These are phyloP conservation scores for Phytophthora melonis DNA, from an alignment of 352 stramenopile genomes.

Conservation along the genomic window DNA sequence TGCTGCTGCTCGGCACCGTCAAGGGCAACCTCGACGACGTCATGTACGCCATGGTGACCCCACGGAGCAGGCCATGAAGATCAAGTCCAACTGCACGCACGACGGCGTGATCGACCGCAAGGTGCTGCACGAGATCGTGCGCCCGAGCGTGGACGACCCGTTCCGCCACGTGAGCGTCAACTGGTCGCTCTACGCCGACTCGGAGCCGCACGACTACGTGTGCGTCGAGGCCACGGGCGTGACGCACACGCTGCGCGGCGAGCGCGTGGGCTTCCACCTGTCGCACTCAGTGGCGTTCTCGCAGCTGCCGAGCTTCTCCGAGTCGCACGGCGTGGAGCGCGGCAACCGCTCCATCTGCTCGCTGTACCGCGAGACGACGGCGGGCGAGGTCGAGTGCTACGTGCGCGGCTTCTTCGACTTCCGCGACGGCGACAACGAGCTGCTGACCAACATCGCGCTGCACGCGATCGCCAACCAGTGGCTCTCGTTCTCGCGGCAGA, in stretches of 20 bases:
- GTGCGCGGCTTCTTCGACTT: constrained; percentile 49
- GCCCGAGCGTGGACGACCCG: constrained; percentile 35
- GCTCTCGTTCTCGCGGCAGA: constrained; percentile 30
- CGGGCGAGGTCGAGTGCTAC: constrained; percentile 32
- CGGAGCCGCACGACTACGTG: constrained; percentile 51
- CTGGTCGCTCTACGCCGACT: constrained; percentile 43
- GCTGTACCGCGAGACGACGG: constrained; percentile 21
- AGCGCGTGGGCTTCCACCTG: constrained; percentile 55
- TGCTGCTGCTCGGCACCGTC: constrained; percentile 36
- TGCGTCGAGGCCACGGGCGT: constrained; percentile 53
- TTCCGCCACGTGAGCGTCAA: constrained; percentile 54
- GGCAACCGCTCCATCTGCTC: constrained; percentile 37
- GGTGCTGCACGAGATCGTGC: constrained; percentile 30
- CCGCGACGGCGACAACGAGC: constrained; percentile 22
- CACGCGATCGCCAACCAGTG: constrained; percentile 30
- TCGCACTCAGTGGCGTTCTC: constrained; percentile 49
- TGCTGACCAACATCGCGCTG: constrained; percentile 35
- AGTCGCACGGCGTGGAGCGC: constrained; percentile 26
- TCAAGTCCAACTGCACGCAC: constrained; percentile 45
- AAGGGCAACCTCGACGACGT: constrained; percentile 49
- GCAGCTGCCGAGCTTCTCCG: constrained; percentile 23
- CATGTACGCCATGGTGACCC: constrained; percentile 48
- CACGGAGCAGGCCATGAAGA: constrained; percentile 40
- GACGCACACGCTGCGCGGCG: constrained; percentile 22
- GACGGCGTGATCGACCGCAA: constrained; percentile 47